These are phyloP conservation scores for Colletotrichum sp. DNA, from an alignment of 2,329 filamentous ascomycete species.

Conservation along the genomic window DNA sequence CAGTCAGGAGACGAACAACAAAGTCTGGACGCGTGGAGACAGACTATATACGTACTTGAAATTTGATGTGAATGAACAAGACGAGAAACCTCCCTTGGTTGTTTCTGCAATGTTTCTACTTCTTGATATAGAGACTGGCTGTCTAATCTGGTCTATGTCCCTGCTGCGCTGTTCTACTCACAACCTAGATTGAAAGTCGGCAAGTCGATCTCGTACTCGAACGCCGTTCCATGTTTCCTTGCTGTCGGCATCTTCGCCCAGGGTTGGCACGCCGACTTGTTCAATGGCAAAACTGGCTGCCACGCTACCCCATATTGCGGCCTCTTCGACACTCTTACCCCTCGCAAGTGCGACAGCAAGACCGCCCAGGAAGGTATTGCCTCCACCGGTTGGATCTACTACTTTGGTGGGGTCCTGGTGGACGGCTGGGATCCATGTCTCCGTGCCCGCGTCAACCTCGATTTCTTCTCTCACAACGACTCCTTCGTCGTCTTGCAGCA, in stretches of 20 bases:
- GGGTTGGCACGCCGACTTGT: slow-evolving; percentile 81
- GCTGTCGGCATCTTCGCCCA: slow-evolving; percentile 50
- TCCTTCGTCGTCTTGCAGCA: slow-evolving; percentile 59
- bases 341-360: slow-evolving; percentile 63
- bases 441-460: slow-evolving; percentile 67
- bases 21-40: not conserved
- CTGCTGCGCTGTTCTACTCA: not conserved
- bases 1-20: not conserved
- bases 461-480: slow-evolving; percentile 61
- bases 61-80: not conserved
- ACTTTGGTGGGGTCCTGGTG: slow-evolving; percentile 63
- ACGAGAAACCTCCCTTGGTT: not conserved
- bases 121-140: not conserved
- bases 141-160: not conserved
- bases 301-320: slow-evolving; percentile 78
- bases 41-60: not conserved
- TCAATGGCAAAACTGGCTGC: slow-evolving; percentile 94
- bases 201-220: slow-evolving; percentile 55
- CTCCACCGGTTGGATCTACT: slow-evolving; percentile 92
- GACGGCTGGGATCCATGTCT: slow-evolving; percentile 81
- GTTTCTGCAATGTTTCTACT: not conserved
- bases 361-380: slow-evolving; percentile 84
- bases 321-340: slow-evolving; percentile 67
- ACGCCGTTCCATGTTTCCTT: slow-evolving; percentile 68
- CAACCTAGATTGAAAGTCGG: slow-evolving; percentile 52